Conservation (phyloP, 2,329 filamentous ascomycete genomes). For the Macrophomina pseudophaseolina region DNA sequence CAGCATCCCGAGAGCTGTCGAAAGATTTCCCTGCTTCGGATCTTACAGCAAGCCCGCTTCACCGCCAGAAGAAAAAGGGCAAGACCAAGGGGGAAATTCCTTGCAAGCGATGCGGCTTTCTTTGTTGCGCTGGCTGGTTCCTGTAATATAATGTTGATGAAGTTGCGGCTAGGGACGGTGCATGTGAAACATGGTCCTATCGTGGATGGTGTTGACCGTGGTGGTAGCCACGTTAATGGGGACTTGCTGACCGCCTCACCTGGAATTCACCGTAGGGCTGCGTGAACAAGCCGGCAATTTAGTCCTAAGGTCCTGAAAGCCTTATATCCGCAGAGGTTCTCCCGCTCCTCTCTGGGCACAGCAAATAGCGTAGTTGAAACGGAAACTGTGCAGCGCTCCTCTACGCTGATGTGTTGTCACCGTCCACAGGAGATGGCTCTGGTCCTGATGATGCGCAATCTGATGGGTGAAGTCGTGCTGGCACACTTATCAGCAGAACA, state of each 20-base stretch:
- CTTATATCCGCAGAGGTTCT: neutral
- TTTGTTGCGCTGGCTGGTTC: slow-evolving; percentile 19
- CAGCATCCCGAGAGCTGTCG: slow-evolving; percentile 11
- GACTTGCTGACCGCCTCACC: slow-evolving; percentile 25
- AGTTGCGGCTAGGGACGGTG: slow-evolving; percentile 23
- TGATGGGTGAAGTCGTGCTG: slow-evolving; percentile 18
- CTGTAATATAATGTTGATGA: neutral
- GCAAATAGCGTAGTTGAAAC: neutral
- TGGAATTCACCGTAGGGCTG: neutral
- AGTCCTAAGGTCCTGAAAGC: neutral
- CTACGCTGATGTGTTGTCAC: neutral
- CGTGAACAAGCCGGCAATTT: neutral
- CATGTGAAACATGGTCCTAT: slow-evolving; percentile 25
- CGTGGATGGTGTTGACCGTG: slow-evolving; percentile 22
- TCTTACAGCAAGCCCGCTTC: neutral
- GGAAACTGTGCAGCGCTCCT: neutral
- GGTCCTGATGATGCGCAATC: neutral
- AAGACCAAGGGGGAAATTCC: slow-evolving; percentile 3
- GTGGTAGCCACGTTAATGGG: slow-evolving; percentile 1
- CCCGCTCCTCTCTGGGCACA: neutral
- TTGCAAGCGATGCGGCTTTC: slow-evolving; percentile 17
- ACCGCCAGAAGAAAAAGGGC: slow-evolving; percentile 3
- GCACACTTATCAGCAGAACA: slow-evolving; percentile 23
- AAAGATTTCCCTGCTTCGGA: slow-evolving; percentile 6
- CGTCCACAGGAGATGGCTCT: neutral